Percentiles rank a stretch among this genome's conserved stretches.
phyloP scores from a whole-genome alignment of 2,329 filamentous ascomycete species.

The Chalaropsis ovoidea region DNA sequence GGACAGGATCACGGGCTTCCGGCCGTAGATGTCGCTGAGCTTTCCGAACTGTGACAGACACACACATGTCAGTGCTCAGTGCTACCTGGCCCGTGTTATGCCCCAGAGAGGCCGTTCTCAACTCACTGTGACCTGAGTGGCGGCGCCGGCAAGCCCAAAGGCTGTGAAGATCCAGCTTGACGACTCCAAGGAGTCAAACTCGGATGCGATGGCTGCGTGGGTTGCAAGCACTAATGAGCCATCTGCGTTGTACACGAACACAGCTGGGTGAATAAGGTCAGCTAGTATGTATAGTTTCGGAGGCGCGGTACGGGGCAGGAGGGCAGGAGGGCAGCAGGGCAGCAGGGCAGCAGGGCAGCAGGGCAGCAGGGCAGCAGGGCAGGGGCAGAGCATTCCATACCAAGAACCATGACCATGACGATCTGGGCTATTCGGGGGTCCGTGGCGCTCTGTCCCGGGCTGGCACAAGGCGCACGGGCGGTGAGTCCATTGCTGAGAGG shows the following conservation, averaged over 20 bases:
- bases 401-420: slow-evolving; percentile 26
- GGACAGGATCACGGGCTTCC: slow-evolving; percentile 29
- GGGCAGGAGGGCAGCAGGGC: no score
- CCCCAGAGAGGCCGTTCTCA: background rate
- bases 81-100: background rate
- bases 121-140: slow-evolving; percentile 30
- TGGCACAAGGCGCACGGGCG: background rate
- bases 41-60: slow-evolving; percentile 29
- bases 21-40: slow-evolving; percentile 30
- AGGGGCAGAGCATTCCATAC: slow-evolving; percentile 26
- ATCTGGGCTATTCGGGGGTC: slow-evolving; percentile 17
- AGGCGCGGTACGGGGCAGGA: no score
- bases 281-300: background rate
- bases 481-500: background rate
- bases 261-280: slow-evolving; percentile 14
- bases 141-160: slow-evolving; percentile 31
- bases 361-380: no score
- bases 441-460: background rate
- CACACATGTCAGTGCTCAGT: background rate
- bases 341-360: no score
- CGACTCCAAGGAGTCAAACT: slow-evolving; percentile 47
- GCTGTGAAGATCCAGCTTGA: slow-evolving; percentile 38
- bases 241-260: slow-evolving; percentile 58
- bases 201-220: slow-evolving; percentile 50
- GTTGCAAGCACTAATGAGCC: slow-evolving; percentile 56